Evolutionary conservation across 1,139 yeast genomes (phyloP).

Genomic region (Pneumocystis murina): DNA sequence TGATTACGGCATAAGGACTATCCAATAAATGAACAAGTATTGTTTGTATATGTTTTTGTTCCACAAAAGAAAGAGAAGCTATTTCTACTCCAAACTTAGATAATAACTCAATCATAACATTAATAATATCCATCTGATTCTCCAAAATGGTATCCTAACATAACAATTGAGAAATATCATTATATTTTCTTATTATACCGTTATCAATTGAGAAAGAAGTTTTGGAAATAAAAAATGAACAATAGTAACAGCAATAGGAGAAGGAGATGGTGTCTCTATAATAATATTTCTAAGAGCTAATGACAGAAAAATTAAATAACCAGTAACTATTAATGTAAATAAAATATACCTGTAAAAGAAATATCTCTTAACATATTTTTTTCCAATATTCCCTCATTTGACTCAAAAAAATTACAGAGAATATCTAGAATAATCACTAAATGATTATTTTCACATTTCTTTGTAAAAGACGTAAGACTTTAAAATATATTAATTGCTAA

Average conservation of each 20-base stretch:
- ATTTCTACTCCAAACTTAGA: background rate
- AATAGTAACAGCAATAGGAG: background rate
- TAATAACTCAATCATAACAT: background rate
- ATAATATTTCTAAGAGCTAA: background rate
- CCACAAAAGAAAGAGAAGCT: background rate
- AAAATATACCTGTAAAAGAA: no score
- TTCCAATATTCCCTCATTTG: background rate
- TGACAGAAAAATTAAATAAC: no score
- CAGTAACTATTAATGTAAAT: no score
- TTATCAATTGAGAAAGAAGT: background rate
- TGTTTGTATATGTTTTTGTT: no score
- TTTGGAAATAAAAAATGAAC: background rate
- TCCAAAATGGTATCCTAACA: background rate
- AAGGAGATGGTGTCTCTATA: background rate
- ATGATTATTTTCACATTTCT: background rate
- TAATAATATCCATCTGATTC: no score
- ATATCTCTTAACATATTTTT: no score
- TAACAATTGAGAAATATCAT: no score
- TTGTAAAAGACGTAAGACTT: background rate
- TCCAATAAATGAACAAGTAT: background rate
- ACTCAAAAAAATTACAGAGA: background rate
- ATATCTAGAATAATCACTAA: background rate
- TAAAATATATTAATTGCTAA: background rate
- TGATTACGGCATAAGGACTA: background rate
- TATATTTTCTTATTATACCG: background rate